Evolutionary conservation across 2,329 filamentous ascomycete genomes (phyloP), one percentile per base, ranked within the genome.

Genomic region (Cadophora sp.): DNA sequence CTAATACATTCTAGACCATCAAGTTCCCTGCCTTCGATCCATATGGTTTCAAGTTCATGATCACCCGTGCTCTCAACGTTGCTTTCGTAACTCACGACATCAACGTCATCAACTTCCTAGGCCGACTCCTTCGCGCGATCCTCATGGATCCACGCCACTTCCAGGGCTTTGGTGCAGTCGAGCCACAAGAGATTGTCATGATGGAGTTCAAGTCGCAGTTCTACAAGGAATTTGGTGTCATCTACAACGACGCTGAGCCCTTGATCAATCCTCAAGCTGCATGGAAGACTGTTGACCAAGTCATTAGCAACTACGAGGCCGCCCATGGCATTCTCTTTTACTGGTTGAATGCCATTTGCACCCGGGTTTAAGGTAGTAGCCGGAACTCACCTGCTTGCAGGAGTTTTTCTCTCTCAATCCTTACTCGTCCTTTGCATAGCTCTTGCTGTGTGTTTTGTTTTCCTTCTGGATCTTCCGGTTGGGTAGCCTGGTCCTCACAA

Each of bases 201-300:
- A 24, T 33, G 18, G 73, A 74, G 53, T 75, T 75, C 61, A 59
- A 67, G 5, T 22, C 68, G 11, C 73, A 75, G 60, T 75, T 73
- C 53, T 43, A 50, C 18, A 68, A 65, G 4, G 73, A 75, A 47
- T 75, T 73, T 27, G 41, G 43, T n/a, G 13, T 59, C 43, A 5
- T 30, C 9, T 16, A 8, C n/a, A 39, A 39, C 5, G 47, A 48
- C 13, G 14, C 8, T 8, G 59, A 61, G 30, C 27, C 24, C 27
- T 47, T 11, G 18, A 24, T 48, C 24, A 14, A 61, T 27, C 5
- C n/a, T 6, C 14, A 18, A 4, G 27, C 43, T 33, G 24, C n/a
- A 30, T 48, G 18, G 24, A 33, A 48, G 43, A n/a, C n/a, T 9
- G n/a, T 36, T 18, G 43, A 61, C 5, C 18, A 16, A 27, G n/a